Evolutionary conservation across 208 protist species (phyloP).

Genomic region (Leishmania major): DNA sequence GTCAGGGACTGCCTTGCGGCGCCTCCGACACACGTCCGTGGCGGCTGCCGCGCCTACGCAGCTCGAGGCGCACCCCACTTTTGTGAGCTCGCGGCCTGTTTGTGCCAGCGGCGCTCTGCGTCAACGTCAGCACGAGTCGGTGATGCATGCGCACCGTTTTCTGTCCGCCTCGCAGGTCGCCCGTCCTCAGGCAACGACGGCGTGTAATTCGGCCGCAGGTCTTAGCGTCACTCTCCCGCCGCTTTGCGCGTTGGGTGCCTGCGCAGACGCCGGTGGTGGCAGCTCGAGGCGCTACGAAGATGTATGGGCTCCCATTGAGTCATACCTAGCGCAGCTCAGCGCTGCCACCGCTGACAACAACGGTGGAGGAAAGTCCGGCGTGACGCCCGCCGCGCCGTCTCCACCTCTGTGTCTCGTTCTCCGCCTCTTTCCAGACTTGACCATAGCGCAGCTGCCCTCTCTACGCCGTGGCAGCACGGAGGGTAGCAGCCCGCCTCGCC

Average conservation of each 20-base stretch:
- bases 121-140: neutral
- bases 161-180: constrained; percentile 4
- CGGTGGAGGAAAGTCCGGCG: neutral
- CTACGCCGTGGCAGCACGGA: neutral
- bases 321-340: constrained; percentile 23
- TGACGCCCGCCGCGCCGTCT: neutral
- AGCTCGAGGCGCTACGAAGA: constrained; percentile 10
- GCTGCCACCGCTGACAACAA: neutral
- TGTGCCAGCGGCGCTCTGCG: neutral
- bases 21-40: neutral
- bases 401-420: constrained; percentile 40
- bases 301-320: constrained; percentile 28
- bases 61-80: neutral
- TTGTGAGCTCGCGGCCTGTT: neutral
- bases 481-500: neutral
- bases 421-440: constrained; percentile 56
- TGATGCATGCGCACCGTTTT: neutral
- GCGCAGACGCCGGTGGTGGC: neutral
- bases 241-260: constrained; percentile 38
- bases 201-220: constrained; percentile 12
- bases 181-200: neutral
- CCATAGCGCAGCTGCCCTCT: constrained; percentile 36
- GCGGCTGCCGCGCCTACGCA: neutral
- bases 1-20: neutral
- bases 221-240: constrained; percentile 53